Percentiles rank a stretch among this genome's conserved stretches.
phyloP scores from a whole-genome alignment of 306 rosid genomes.

The Amphicarpaea edgeworthii region DNA sequence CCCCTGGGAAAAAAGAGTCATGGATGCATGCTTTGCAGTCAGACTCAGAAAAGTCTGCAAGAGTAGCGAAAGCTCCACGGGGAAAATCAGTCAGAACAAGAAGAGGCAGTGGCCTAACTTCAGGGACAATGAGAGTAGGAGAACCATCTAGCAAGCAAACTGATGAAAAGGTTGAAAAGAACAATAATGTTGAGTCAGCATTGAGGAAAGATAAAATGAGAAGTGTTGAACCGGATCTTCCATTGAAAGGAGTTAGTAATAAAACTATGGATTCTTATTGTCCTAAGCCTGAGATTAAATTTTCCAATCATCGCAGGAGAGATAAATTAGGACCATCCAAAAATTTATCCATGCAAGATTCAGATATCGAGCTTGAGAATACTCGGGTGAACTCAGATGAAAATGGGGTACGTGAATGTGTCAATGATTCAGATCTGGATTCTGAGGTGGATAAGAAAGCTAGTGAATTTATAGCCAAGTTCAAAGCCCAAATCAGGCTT shows the following conservation, averaged over 20 bases:
- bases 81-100: conserved; percentile 94
- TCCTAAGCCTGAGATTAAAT: conserved; percentile 47
- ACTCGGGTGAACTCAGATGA: conserved; percentile 57
- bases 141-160: conserved; percentile 52
- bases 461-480: conserved; percentile 91
- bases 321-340: conserved; percentile 51
- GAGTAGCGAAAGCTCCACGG: conserved; percentile 53
- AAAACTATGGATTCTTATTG: conserved; percentile 45
- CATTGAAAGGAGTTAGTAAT: conserved; percentile 38
- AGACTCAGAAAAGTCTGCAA: conserved; percentile 52
- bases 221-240: conserved; percentile 51
- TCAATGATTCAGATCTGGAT: conserved; percentile 62
- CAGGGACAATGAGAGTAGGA: conserved; percentile 48
- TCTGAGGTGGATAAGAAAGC: conserved; percentile 97
- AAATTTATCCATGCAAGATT: conserved; percentile 51
- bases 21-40: conserved; percentile 41
- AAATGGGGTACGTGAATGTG: conserved; percentile 50
- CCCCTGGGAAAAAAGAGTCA: conserved; percentile 45
- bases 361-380: conserved; percentile 50
- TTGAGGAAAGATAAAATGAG: conserved; percentile 57
- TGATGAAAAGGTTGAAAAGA: conserved; percentile 56
- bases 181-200: conserved; percentile 43
- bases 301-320: conserved; percentile 41
- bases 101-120: conserved; percentile 55
- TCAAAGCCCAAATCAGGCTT: conserved; percentile 89